phyloP scores from a whole-genome alignment of 192 early-diverging fungal genomes.

The Coemansia sp. region DNA sequence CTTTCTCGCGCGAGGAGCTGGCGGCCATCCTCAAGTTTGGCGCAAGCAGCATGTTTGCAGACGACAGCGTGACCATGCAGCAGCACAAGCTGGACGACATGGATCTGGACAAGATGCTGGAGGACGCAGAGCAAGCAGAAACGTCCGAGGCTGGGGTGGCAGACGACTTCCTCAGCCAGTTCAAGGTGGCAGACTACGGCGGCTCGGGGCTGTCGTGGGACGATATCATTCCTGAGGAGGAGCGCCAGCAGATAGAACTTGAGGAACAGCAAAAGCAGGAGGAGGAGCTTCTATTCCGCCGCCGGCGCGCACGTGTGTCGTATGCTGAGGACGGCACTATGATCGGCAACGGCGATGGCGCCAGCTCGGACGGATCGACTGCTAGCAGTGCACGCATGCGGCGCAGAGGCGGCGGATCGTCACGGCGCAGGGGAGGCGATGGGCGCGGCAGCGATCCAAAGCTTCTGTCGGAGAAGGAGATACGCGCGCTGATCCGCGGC shows the following conservation, averaged over 20 bases:
- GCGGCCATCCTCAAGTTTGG: constrained; percentile 97
- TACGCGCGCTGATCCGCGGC: constrained; percentile 76
- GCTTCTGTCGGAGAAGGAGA: constrained; percentile 73
- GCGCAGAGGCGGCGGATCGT: constrained; percentile 18
- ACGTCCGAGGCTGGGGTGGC: constrained; percentile 66
- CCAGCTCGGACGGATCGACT: constrained; percentile 35
- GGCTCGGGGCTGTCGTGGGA: constrained; percentile 83
- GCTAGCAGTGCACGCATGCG: constrained; percentile 37
- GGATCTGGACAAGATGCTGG: constrained; percentile 97
- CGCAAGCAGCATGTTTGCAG: constrained; percentile 92
- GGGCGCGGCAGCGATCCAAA: constrained; percentile 42
- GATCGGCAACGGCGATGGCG: constrained; percentile 19
- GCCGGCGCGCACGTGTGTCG: constrained; percentile 60
- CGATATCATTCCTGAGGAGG: constrained; percentile 89
- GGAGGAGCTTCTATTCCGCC: constrained; percentile 59
- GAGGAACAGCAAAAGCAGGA: constrained; percentile 68
- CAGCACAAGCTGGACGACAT: constrained; percentile 87
- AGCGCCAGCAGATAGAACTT: constrained; percentile 66
- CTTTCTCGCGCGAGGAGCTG: constrained; percentile 86
- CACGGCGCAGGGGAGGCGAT: constrained; percentile 33
- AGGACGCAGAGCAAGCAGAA: constrained; percentile 89
- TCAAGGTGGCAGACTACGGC: constrained; percentile 87
- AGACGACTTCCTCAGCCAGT: constrained; percentile 95
- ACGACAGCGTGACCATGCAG: constrained; percentile 58
- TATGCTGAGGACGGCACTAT: constrained; percentile 63